A percentile compares a stretch with the other conserved stretches of the same genome.
Evolutionary conservation across 306 rosid species (phyloP).

Genomic region (Acacia confusa): DNA sequence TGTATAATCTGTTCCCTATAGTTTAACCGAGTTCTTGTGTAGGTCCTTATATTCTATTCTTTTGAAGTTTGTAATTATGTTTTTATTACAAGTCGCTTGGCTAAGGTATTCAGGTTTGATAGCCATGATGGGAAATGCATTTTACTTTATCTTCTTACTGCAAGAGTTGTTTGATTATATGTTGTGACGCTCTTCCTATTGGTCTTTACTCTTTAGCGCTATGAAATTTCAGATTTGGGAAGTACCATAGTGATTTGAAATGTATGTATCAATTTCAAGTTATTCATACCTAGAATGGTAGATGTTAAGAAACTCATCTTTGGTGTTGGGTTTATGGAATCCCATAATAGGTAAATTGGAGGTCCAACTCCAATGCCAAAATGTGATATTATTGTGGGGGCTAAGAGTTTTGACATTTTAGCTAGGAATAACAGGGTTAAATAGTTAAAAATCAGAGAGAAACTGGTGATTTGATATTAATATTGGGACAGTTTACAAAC

Average conservation of each 20-base stretch:
- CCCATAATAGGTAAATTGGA: neutral
- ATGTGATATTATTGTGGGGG: neutral
- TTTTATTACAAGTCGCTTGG: neutral
- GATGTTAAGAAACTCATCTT: neutral
- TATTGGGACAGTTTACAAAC: neutral
- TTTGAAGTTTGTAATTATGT: neutral
- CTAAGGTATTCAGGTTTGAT: neutral
- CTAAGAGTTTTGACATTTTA: neutral
- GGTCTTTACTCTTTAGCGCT: neutral
- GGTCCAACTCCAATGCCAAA: neutral
- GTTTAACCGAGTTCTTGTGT: neutral
- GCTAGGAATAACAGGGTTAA: neutral
- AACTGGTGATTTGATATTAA: neutral
- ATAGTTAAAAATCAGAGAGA: neutral
- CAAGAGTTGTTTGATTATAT: neutral
- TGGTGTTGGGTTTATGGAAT: neutral
- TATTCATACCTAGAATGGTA: neutral
- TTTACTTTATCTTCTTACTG: constrained; percentile 7
- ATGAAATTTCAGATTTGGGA: neutral
- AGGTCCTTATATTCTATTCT: neutral
- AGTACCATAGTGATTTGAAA: neutral
- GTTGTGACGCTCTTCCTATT: neutral
- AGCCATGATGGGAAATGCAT: neutral
- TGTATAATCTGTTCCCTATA: neutral
- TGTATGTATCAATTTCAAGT: neutral